Percentiles rank a stretch among this genome's conserved stretches.
These are phyloP conservation scores for Pseudoneurospora amorphoporcata DNA, from an alignment of 495 filamentous ascomycete genomes.

Conservation along the genomic window DNA sequence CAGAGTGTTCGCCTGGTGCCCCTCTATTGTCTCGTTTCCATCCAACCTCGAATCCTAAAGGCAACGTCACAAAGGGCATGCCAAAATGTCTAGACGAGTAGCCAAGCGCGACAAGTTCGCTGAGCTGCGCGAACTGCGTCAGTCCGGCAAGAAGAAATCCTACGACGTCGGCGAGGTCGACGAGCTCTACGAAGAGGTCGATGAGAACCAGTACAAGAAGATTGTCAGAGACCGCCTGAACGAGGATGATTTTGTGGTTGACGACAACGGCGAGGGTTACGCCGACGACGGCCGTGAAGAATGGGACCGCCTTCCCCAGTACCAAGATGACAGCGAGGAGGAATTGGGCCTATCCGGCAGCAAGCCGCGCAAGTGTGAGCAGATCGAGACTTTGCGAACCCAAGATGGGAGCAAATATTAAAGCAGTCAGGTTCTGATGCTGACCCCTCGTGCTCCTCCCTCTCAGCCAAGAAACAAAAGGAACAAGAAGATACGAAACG, in stretches of 20 bases:
- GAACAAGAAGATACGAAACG: conserved; percentile 82
- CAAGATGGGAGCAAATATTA: neutral
- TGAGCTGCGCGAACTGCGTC: conserved; percentile 74
- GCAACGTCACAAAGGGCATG: neutral
- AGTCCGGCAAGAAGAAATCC: conserved; percentile 82
- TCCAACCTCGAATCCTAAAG: neutral
- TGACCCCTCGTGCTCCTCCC: neutral
- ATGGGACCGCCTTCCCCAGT: conserved; percentile 65
- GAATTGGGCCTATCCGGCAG: conserved; percentile 49
- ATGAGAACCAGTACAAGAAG: conserved; percentile 95
- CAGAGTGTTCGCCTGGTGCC: neutral
- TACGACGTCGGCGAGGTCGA: conserved; percentile 82
- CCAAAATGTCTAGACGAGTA: conserved; percentile 34
- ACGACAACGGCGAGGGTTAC: conserved; percentile 88
- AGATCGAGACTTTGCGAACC: neutral
- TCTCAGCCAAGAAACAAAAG: conserved; percentile 70
- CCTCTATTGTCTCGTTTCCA: neutral
- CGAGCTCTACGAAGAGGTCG: conserved; percentile 88
- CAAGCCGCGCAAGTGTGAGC: conserved; percentile 41
- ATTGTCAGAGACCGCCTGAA: conserved; percentile 81
- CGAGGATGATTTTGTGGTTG: conserved; percentile 93
- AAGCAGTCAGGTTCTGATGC: neutral
- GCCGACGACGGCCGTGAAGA: conserved; percentile 96
- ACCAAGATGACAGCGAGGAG: conserved; percentile 64
- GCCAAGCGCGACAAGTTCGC: conserved; percentile 48